phyloP scores from a whole-genome alignment of 202 grass and related monocot species.

The Carex arenaria region DNA sequence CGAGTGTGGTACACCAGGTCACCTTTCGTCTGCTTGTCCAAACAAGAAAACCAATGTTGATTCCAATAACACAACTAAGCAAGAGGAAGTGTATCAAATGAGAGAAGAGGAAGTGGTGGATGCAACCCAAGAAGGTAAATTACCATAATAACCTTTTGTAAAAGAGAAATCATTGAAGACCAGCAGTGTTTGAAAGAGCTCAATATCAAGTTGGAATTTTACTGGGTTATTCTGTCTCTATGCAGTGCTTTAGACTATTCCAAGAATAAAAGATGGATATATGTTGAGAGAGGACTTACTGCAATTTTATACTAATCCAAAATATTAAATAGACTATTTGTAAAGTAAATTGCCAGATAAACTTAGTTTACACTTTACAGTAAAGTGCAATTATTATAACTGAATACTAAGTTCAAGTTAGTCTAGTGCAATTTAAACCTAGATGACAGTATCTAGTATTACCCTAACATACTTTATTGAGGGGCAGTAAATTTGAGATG shows the following conservation, averaged over 20 bases:
- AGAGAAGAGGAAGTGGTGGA: slow-evolving; percentile 3
- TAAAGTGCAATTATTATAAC: background rate
- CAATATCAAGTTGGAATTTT: background rate
- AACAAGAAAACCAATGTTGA: slow-evolving; percentile 40
- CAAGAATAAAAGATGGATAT: background rate
- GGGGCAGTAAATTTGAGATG: background rate
- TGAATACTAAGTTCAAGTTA: background rate
- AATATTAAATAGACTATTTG: background rate
- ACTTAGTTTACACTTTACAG: background rate
- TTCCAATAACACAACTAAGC: slow-evolving; percentile 3
- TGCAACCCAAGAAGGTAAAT: slow-evolving; percentile 12
- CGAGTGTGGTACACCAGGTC: slow-evolving; percentile 61
- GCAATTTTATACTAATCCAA: background rate
- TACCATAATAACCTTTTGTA: background rate
- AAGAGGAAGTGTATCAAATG: slow-evolving; percentile 1
- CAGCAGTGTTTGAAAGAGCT: background rate
- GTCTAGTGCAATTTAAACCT: background rate
- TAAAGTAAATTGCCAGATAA: background rate
- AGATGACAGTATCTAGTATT: background rate
- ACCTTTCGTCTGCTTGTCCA: slow-evolving; percentile 63
- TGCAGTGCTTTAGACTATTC: background rate
- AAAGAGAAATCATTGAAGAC: background rate
- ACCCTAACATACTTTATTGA: background rate
- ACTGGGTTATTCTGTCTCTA: background rate
- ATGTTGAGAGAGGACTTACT: background rate